Conservation (phyloP, 139 green algal genomes). For the Chlorella sp. region DNA sequence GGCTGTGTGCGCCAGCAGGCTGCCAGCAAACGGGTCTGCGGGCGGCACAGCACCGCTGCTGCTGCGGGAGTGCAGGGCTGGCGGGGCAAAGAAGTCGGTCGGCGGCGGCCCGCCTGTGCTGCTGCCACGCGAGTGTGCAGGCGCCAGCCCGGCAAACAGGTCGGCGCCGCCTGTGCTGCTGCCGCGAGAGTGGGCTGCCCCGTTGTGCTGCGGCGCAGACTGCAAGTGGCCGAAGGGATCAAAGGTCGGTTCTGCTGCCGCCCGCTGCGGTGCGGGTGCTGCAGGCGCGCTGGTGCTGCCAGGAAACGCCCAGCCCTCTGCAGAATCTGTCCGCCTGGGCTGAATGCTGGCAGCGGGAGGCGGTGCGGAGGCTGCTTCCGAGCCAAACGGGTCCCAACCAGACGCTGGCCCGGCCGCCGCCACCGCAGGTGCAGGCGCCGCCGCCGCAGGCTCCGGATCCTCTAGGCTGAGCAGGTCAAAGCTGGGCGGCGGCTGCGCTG, state of each 20-base stretch:
- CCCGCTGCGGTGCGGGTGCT: not conserved
- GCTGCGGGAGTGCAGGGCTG: not conserved
- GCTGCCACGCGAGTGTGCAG: not conserved
- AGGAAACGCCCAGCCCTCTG: slow-evolving; percentile 1
- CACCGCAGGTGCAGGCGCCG: not conserved
- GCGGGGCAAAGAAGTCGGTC: not conserved
- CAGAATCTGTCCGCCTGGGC: not conserved
- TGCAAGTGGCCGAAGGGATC: not conserved
- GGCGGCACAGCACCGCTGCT: not conserved
- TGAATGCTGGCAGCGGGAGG: not conserved
- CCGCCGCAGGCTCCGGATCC: not conserved
- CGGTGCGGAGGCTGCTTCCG: not conserved
- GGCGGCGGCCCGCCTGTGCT: not conserved
- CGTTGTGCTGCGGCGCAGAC: not conserved
- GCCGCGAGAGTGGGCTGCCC: not conserved
- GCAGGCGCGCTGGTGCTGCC: not conserved
- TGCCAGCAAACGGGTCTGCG: not conserved
- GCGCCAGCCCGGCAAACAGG: not conserved
- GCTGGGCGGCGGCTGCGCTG: not conserved
- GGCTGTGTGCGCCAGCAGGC: not conserved
- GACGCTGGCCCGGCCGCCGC: not conserved
- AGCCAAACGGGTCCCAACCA: slow-evolving; percentile 19
- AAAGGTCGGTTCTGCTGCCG: not conserved
- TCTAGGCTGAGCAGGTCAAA: slow-evolving; percentile 40
- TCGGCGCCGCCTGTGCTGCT: not conserved